These are phyloP conservation scores for Sungouiozyma intestinalis DNA, from an alignment of 805 yeast species.

Conservation along the genomic window DNA sequence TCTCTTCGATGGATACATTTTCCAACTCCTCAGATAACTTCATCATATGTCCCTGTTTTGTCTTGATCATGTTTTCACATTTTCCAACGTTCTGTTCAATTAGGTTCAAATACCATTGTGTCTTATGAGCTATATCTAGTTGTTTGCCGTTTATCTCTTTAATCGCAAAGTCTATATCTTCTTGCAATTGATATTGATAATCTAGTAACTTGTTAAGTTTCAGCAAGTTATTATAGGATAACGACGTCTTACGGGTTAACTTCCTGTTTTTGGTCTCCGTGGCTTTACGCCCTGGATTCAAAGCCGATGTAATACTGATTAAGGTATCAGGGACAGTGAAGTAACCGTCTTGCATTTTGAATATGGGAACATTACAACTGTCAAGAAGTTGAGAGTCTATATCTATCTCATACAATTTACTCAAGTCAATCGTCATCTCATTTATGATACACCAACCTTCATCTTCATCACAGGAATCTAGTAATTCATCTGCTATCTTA, in stretches of 20 bases:
- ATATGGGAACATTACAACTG: constrained; percentile 13
- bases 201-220: constrained; percentile 23
- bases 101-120: constrained; percentile 2
- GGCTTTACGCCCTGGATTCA: not conserved
- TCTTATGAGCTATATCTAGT: constrained; percentile 1
- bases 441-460: constrained; percentile 12
- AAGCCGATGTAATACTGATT: not conserved
- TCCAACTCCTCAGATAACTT: constrained; percentile 2
- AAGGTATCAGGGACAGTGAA: constrained; percentile 9
- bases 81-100: not conserved
- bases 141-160: constrained; percentile 6
- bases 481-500: constrained; percentile 10
- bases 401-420: constrained; percentile 8
- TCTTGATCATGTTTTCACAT: constrained; percentile 1
- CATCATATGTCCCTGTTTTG: constrained; percentile 1
- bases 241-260: constrained; percentile 8
- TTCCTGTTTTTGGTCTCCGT: not conserved
- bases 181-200: constrained; percentile 14
- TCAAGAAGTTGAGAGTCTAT: constrained; percentile 4
- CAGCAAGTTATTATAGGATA: constrained; percentile 20
- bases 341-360: constrained; percentile 19
- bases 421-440: constrained; percentile 12
- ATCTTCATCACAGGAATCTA: not conserved
- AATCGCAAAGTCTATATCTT: constrained; percentile 13
- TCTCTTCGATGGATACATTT: not conserved